A percentile compares a stretch with the other conserved stretches of the same genome.
Conservation (phyloP, 805 yeast genomes). For the Nadsonia fulvescens region DNA sequence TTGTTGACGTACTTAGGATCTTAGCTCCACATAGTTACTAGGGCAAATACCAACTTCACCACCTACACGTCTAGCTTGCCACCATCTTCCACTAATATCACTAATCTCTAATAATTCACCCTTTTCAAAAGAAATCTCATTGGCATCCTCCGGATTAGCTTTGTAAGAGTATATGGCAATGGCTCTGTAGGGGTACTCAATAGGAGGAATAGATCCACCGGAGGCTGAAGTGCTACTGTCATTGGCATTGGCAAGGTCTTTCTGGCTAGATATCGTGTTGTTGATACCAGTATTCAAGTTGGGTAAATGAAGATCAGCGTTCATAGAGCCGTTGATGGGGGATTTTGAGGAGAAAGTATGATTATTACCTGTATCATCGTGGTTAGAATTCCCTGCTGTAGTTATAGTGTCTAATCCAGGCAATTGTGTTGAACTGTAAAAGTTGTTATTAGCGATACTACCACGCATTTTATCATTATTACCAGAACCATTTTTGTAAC, state of each 20-base stretch:
- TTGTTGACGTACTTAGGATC: conserved; percentile 1
- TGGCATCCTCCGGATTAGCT: conserved; percentile 84
- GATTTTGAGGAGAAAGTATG: too few relatives aligned
- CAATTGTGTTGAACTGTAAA: too few relatives aligned
- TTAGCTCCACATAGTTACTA: conserved; percentile 71
- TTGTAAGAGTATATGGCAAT: conserved; percentile 71
- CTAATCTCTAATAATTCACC: conserved; percentile 85
- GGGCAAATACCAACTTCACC: conserved; percentile 97
- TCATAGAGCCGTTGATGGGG: too few relatives aligned
- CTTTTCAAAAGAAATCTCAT: conserved; percentile 77
- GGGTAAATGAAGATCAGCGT: too few relatives aligned
- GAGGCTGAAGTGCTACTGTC: conserved; percentile 1
- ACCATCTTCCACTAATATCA: conserved; percentile 93
- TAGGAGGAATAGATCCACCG: conserved; percentile 13
- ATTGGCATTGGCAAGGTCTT: conserved; percentile 2
- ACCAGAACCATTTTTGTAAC: too few relatives aligned
- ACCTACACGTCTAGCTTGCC: conserved; percentile 82
- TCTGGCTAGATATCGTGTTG: not conserved
- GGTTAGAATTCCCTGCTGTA: too few relatives aligned
- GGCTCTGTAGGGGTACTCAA: conserved; percentile 66
- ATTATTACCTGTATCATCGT: too few relatives aligned
- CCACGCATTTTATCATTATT: too few relatives aligned
- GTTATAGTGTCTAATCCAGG: too few relatives aligned
- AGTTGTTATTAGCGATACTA: too few relatives aligned
- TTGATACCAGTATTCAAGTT: too few relatives aligned